A percentile compares a stretch with the other conserved stretches of the same genome.
Conservation (phyloP, 2,329 filamentous ascomycete species). For the Trichoderma endophyticum region DNA sequence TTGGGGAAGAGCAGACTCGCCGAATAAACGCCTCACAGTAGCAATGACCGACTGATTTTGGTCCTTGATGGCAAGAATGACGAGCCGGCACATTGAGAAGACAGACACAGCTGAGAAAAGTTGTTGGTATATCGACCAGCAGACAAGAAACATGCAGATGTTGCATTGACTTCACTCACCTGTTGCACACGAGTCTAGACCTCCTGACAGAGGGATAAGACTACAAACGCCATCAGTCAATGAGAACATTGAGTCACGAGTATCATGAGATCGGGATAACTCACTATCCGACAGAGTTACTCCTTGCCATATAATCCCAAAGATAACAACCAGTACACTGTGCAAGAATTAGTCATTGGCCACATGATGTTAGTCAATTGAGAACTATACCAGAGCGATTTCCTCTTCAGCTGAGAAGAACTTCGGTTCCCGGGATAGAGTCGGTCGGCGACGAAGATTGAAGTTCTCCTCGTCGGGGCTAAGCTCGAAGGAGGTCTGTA, state of each 20-base stretch:
- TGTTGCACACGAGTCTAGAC: no score
- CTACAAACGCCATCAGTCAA: no score
- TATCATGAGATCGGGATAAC: no score
- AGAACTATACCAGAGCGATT: not conserved
- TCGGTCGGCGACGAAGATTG: not conserved
- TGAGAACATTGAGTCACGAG: no score
- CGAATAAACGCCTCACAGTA: not conserved
- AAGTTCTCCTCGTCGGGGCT: not conserved
- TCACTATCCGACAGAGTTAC: no score
- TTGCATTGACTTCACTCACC: not conserved
- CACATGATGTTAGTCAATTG: not conserved
- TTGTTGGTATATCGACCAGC: not conserved
- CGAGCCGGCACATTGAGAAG: not conserved
- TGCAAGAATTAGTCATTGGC: not conserved
- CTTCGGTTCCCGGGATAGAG: not conserved
- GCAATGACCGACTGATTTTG: not conserved
- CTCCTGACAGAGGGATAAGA: no score
- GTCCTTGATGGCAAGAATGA: not conserved
- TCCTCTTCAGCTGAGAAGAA: not conserved
- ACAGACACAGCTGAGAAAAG: not conserved
- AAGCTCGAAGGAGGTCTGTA: not conserved
- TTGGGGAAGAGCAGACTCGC: not conserved
- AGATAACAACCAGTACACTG: no score
- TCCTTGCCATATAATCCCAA: no score
- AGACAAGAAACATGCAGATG: not conserved